Evolutionary conservation across 1,284 basidiomycete genomes (phyloP), one percentile per base, ranked within the genome.

Genomic region (Coniferiporia sulphurascens): DNA sequence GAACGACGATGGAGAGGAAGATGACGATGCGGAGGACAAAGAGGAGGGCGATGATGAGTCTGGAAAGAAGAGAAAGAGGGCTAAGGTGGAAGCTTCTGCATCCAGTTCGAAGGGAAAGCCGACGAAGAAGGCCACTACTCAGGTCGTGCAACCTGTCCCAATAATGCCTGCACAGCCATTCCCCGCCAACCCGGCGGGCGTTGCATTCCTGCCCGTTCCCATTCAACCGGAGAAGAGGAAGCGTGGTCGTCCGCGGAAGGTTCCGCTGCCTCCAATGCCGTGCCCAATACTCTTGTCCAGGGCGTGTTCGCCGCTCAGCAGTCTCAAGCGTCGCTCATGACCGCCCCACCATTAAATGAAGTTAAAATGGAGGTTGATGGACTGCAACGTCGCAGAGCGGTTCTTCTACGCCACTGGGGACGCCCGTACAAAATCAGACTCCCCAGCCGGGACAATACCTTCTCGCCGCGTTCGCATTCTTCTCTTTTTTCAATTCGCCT

Each of bases 401-500:
- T 27, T 12, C 60, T 22, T 8, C 48, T 49, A n/a, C 45, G 13
- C 45, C 27, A 58, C 35, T 44, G 49, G 58, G n/a, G 21, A 17
- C 35, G 35, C 22, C 27, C 52, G 12, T 10, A 41, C 44, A n/a
- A 21, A n/a, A 44, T 50, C 55, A 54, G 44, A 41, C 56, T 64
- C 41, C 67, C 62, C 71, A 70, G 34, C 71, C 72, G 15, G 71
- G 74, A 0, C 87, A 87, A 63, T 89, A 85, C 66, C 80, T 89
- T 44, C 79, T 89, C 35, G 87, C 87, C n/a, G 80, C 81, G 34
- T 89, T 89, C 66, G 84, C 85, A 0, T 76, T 89, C 59, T 88
- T 89, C 73, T 88, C 86, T 0, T 85, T 89, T 69, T 86, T 87
- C 75, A 89, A 86, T 68, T 86, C 84, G 0, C 86, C 87, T 0